phyloP scores from a whole-genome alignment of 2,329 filamentous ascomycete genomes.

The Thelonectria olida region DNA sequence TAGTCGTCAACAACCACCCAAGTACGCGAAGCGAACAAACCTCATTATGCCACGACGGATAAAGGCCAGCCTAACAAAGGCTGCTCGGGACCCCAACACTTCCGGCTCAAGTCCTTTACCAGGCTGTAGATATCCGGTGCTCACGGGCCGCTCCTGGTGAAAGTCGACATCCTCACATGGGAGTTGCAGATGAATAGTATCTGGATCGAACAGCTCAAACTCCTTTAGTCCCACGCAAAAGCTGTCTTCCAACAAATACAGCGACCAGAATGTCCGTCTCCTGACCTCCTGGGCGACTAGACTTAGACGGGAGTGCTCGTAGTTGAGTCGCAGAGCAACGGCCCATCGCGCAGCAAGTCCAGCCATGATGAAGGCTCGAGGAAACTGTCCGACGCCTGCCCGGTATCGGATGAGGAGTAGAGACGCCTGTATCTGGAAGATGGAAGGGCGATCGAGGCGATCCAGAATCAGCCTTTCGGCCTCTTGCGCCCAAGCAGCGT shows the following conservation, averaged over 20 bases:
- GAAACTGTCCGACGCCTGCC: slow-evolving; percentile 38
- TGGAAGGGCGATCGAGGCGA: slow-evolving; percentile 36
- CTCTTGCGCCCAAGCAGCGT: slow-evolving; percentile 34
- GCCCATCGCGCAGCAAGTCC: slow-evolving; percentile 38
- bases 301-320: slow-evolving; percentile 36
- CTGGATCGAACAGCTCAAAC: slow-evolving; percentile 39
- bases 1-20: neutral
- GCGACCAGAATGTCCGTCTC: slow-evolving; percentile 38
- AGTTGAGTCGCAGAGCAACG: slow-evolving; percentile 40
- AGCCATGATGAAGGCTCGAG: slow-evolving; percentile 40
- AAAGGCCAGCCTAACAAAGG: slow-evolving; percentile 36
- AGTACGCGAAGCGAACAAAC: neutral
- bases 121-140: slow-evolving; percentile 37
- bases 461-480: slow-evolving; percentile 38
- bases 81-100: slow-evolving; percentile 31
- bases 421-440: slow-evolving; percentile 41
- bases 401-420: slow-evolving; percentile 38
- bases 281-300: slow-evolving; percentile 38
- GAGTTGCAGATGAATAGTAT: slow-evolving; percentile 37
- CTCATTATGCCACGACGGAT: slow-evolving; percentile 36
- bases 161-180: slow-evolving; percentile 39
- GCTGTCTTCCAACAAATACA: slow-evolving; percentile 39
- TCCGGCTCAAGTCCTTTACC: slow-evolving; percentile 40
- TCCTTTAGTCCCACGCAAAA: slow-evolving; percentile 40
- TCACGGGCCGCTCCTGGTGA: slow-evolving; percentile 27